Evolutionary conservation across 768 basidiomycete species (phyloP), one percentile per base, ranked within the genome.

Genomic region (Naganishia antarctica): DNA sequence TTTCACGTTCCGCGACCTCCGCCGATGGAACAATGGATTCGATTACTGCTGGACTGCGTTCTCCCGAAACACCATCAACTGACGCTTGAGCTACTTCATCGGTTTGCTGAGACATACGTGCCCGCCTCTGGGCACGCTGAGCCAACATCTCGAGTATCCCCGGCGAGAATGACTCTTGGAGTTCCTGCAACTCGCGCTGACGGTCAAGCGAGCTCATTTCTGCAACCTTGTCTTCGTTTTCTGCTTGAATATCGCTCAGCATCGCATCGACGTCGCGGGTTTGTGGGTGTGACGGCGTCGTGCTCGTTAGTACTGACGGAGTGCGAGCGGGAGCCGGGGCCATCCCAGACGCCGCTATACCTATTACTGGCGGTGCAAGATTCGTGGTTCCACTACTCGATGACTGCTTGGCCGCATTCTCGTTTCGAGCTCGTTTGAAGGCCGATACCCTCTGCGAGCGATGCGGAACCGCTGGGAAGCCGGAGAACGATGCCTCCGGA

Each of bases 171-270:
- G 83, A 82, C 65, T 88, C 85, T 28, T 88, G 62, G 44, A 93
- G 83, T 66, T 89, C 84, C 57, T 78, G 78, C 46, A 81, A 80
- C 74, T 88, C 90, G 58, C 82, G 75, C 66, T 86, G 84, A 11
- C 85, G 80, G 73, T 92, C 87, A 16, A 84, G 84, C 12, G 83
- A 82, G 2, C 82, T 81, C 91, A 93, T 93, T 1, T 71, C 74
- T 18, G 83, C 83, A 1, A 93, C 82, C 29, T 78, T 77, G 12
- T 78, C 75, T 63, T 82, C 80, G 68, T 93, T 92, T 71, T 90
- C 87, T 61, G 80, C 80, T 69, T 69, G 66, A 83, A 84, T 60
- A 86, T 83, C 69, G 84, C 84, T 11, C 76, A 77, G 61, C 83
- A 79, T 82, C 86, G 85, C 50, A 80, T 63, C 44, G 18, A 25